These are phyloP conservation scores for Tillandsia leiboldiana DNA, from an alignment of 176 grass and related monocot species.

Conservation along the genomic window DNA sequence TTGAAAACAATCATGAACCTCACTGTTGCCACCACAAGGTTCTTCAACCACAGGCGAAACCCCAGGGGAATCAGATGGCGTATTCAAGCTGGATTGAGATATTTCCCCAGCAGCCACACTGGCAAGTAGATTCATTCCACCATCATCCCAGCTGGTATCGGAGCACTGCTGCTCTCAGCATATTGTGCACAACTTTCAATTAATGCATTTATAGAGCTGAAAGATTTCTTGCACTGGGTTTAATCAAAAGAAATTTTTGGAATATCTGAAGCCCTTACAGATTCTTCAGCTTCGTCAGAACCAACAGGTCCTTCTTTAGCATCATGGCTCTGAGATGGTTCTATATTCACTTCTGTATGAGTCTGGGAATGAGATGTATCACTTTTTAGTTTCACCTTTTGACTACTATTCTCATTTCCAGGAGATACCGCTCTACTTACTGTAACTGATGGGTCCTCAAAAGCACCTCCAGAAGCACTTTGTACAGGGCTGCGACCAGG, in stretches of 20 bases:
- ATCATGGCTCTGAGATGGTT: slow-evolving; percentile 32
- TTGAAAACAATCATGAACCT: slow-evolving; percentile 26
- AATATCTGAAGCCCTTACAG: slow-evolving; percentile 34
- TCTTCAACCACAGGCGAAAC: slow-evolving; percentile 32
- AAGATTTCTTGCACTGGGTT: slow-evolving; percentile 37
- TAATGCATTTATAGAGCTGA: slow-evolving; percentile 84
- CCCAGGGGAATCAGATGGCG: slow-evolving; percentile 34
- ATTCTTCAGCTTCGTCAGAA: slow-evolving; percentile 22
- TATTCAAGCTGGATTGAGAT: slow-evolving; percentile 63
- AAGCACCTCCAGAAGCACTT: slow-evolving; percentile 39
- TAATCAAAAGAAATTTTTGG: slow-evolving; percentile 16
- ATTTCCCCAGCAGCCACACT: slow-evolving; percentile 84
- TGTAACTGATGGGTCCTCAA: slow-evolving; percentile 45
- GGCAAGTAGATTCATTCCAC: slow-evolving; percentile 89
- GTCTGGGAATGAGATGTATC: slow-evolving; percentile 14
- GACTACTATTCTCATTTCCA: slow-evolving; percentile 41
- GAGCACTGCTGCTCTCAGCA: slow-evolving; percentile 43
- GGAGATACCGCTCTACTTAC: slow-evolving; percentile 45
- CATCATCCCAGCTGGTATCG: slow-evolving; percentile 62
- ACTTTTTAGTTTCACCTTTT: slow-evolving; percentile 43
- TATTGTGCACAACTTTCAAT: slow-evolving; percentile 80
- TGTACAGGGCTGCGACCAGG: slow-evolving; percentile 52
- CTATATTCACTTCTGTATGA: slow-evolving; percentile 18
- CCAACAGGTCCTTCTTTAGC: slow-evolving; percentile 37
- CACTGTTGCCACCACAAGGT: slow-evolving; percentile 23